Base-by-base conservation (phyloP, 768 basidiomycete species). In the Hygrophoropsis aurantiaca region DNA sequence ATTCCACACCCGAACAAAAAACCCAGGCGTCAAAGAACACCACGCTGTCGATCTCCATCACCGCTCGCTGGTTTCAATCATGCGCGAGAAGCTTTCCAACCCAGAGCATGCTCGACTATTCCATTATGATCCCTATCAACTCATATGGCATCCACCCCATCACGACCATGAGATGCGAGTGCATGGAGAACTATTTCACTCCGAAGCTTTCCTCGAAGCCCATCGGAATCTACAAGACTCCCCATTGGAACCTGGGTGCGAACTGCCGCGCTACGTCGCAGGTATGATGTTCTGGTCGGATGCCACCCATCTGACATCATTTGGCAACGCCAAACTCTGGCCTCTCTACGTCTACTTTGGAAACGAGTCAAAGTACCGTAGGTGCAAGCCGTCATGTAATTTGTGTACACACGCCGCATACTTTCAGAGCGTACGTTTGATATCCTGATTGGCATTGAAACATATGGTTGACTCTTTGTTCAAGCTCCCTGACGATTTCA, bases 251-350 rank as follows among this genome's bases (percentile, higher is more conserved):
- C 49, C 51, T 25, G 43, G 44, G 20, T 56, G 58, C 36, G 27
- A 36, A 1, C 32, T 58, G 16, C 49, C 51, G 5, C 40, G 40
- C 3, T 47, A 64, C 40, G 52, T 52, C 4, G 54, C 46, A 9
- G 49, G 40, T 1, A 19, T 61, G 18, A 62, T 67, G 60, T 52
- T 65, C 33, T 62, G 56, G 49, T 69, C 67, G 0, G 66, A 72
- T 53, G 24, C 53, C 2, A 69, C 67, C n/a, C 58, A 61, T 16
- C 51, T 70, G 2, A 54, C 65, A 1, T 36, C 54, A 7, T 72
- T 69, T 53, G 62, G 70, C 1, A 40, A 54, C 1, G 57, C 59
- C 26, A 53, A 50, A 30, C 26, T 64, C 3, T 64, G 62, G 62
- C 61, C 61, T 5, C 20, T 57, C 1, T 64, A 64, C 37, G 11